phyloP scores from a whole-genome alignment of 345 rosid genomes.

The Syzygium oleosum region DNA sequence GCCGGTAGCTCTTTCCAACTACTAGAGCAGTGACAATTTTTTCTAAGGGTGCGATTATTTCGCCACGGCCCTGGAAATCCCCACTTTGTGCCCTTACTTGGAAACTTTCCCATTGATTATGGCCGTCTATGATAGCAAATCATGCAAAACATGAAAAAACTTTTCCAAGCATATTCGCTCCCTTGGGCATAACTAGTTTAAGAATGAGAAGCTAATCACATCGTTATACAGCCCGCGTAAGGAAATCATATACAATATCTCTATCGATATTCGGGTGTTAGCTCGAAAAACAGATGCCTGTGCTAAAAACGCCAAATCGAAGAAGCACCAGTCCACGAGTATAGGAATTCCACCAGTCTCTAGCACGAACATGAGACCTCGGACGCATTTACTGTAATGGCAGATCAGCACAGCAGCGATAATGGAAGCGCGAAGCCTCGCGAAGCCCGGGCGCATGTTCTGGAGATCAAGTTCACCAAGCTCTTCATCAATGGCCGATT shows the following conservation, averaged over 20 bases:
- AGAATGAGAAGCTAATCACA: neutral
- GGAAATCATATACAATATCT: no score
- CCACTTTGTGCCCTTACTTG: no score
- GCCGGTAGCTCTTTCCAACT: neutral
- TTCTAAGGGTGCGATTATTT: neutral
- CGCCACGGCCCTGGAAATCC: no score
- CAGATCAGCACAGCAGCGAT: slow-evolving; percentile 1
- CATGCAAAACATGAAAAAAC: no score
- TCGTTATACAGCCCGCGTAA: neutral
- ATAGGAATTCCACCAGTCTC: neutral
- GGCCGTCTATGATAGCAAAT: no score
- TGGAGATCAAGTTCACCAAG: slow-evolving; percentile 47
- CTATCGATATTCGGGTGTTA: neutral
- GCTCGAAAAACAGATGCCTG: neutral
- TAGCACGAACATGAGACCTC: neutral
- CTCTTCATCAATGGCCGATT: slow-evolving; percentile 66
- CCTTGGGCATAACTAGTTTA: neutral
- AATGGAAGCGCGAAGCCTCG: slow-evolving; percentile 22
- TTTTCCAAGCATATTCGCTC: neutral
- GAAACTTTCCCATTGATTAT: no score
- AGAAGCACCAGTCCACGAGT: neutral
- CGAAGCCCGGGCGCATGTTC: slow-evolving; percentile 8
- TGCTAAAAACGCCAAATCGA: neutral
- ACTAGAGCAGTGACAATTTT: neutral
- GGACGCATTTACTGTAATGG: slow-evolving; percentile 9